Percentiles rank a stretch among this genome's conserved stretches.
Conservation (phyloP, 2,329 filamentous ascomycete genomes). For the Sordariomycetes sp. region DNA sequence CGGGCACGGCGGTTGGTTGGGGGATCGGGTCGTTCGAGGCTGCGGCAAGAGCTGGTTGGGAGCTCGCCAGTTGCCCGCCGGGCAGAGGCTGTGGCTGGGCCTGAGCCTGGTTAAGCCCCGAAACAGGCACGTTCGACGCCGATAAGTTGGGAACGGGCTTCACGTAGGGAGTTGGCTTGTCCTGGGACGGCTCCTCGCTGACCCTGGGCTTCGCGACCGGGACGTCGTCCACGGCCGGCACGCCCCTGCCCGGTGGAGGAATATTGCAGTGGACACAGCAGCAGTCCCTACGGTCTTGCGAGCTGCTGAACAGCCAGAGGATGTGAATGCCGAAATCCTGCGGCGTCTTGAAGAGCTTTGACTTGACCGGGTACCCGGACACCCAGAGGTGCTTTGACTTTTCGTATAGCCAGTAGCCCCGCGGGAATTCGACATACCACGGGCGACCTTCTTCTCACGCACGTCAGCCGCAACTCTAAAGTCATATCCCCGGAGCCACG, state of each 20-base stretch:
- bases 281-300: conserved; percentile 36
- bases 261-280: conserved; percentile 38
- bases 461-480: background rate
- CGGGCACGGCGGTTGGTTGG: background rate
- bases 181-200: conserved; percentile 7
- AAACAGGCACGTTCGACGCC: background rate
- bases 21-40: background rate
- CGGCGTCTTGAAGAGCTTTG: conserved; percentile 38
- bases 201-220: background rate
- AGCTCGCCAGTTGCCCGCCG: background rate
- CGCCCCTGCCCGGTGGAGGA: conserved; percentile 13
- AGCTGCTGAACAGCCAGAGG: conserved; percentile 38
- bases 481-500: conserved; percentile 6
- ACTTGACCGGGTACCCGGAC: conserved; percentile 35
- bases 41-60: background rate
- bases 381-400: conserved; percentile 38
- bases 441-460: conserved; percentile 26
- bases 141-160: conserved; percentile 5
- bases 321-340: conserved; percentile 42
- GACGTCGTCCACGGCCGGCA: conserved; percentile 15
- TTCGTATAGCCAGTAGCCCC: conserved; percentile 35
- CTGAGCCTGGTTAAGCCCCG: background rate
- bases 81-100: background rate
- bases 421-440: conserved; percentile 32
- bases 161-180: conserved; percentile 9